Evolutionary conservation across 2,329 filamentous ascomycete species (phyloP), one percentile per base, ranked within the genome.

Genomic region (Talaromyces pinophilus): DNA sequence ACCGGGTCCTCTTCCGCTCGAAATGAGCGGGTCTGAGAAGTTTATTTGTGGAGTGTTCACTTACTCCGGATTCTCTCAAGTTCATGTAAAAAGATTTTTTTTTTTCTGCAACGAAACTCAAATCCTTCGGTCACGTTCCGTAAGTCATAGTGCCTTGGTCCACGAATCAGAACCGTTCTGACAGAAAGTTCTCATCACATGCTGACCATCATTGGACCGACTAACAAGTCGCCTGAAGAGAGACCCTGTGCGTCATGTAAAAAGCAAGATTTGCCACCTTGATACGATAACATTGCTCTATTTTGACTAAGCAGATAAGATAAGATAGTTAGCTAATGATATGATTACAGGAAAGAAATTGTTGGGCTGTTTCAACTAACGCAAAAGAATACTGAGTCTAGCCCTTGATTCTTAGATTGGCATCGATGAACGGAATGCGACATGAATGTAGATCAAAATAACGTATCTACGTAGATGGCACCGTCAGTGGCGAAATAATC

Each of bases 21-120:
- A 57, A 57, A 19, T 52, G 59, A 38, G 59, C 50, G 64, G 64
- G 64, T 52, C 64, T 62, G 25, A 17, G 28, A 42, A 57, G 4
- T 15, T 40, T 40, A 57, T 25, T 30, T 17, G 22, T 25, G 22
- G 22, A 25, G 22, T 25, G 22, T 25, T 30, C 33, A 40, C 44
- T 62, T 44, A 52, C 61, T 63, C 61, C 61, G 48, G 61, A 55
- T 33, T 63, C 55, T 22, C 38, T 30, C 30, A 33, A 3, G 11
- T 25, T n/a, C 5, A 19, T 19, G 30, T 10, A 22, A 22, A 57
- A 8, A 8, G 10, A 15, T 22, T 35, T 57, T 57, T 40, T 57
- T 38, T 30, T 35, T 38, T 4, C 5, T 57, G 54, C n/a, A 22
- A 38, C 5, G 17, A 15, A 25, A 57, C 30, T 33, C 40, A 60